Conservation (phyloP, 148 eudicot species). For the Diospyros lotus region DNA sequence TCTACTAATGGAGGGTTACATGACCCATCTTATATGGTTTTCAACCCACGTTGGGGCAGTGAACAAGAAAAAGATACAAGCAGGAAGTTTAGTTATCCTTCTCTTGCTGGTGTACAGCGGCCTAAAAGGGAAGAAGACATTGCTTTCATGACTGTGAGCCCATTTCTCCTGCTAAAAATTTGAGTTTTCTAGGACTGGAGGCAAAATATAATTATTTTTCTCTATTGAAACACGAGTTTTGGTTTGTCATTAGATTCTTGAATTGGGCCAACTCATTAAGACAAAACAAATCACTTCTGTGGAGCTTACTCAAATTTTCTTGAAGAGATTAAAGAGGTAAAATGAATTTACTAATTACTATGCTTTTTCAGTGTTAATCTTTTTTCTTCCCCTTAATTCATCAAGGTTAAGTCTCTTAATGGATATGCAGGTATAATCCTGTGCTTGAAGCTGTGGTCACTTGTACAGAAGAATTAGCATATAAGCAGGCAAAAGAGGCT, state of each 20-base stretch:
- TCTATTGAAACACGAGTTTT: background rate
- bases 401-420: too few relatives aligned
- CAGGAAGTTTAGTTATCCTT: conserved; percentile 46
- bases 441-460: conserved; percentile 82
- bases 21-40: conserved; percentile 63
- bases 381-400: background rate
- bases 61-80: conserved; percentile 20
- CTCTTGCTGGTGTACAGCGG: conserved; percentile 36
- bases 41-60: conserved; percentile 52
- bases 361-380: background rate
- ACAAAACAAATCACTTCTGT: conserved; percentile 63
- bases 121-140: conserved; percentile 72
- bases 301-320: conserved; percentile 72
- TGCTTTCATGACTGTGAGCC: conserved; percentile 80
- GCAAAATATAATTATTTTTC: background rate
- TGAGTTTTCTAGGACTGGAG: background rate
- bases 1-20: conserved; percentile 62
- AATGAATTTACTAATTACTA: background rate
- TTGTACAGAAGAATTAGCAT: conserved; percentile 80
- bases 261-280: conserved; percentile 77
- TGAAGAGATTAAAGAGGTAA: conserved; percentile 76
- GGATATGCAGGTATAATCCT: conserved; percentile 47
- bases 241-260: conserved; percentile 54
- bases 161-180: background rate
- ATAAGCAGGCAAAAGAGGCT: conserved; percentile 78